Conservation (phyloP, 805 yeast species). For the Lachancea fermentati region DNA sequence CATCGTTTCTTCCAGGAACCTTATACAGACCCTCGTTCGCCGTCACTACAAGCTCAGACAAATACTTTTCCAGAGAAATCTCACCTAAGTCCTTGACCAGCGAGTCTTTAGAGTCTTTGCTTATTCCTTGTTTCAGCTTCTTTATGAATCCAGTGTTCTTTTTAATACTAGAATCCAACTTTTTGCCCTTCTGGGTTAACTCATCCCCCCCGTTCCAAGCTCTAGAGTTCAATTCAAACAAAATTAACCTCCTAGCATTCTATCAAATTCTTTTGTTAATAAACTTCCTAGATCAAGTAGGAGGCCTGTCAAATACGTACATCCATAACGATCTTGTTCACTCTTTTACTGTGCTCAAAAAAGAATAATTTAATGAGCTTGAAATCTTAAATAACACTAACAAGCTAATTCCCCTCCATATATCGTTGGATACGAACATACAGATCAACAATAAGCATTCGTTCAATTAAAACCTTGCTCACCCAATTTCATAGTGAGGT, state of each 20-base stretch:
- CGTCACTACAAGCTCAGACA: constrained; percentile 62
- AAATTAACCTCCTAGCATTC: constrained; percentile 25
- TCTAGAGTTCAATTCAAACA: constrained; percentile 36
- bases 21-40: constrained; percentile 55
- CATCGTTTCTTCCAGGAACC: constrained; percentile 45
- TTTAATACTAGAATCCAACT: constrained; percentile 71
- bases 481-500: constrained; percentile 49
- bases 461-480: constrained; percentile 38
- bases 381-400: too few relatives aligned
- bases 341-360: not conserved
- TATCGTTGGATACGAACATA: not conserved
- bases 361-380: not conserved
- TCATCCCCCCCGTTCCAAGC: constrained; percentile 51
- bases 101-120: constrained; percentile 42
- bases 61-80: constrained; percentile 65
- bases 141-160: constrained; percentile 77
- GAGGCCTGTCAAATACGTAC: not conserved
- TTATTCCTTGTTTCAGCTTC: constrained; percentile 54
- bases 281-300: not conserved
- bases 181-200: constrained; percentile 25
- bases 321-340: not conserved
- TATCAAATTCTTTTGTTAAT: constrained; percentile 3
- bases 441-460: not conserved
- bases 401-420: not conserved
- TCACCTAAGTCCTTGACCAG: constrained; percentile 57